Evolutionary conservation across 805 yeast species (phyloP).

Genomic region (Suhomyces tanzawaensis): DNA sequence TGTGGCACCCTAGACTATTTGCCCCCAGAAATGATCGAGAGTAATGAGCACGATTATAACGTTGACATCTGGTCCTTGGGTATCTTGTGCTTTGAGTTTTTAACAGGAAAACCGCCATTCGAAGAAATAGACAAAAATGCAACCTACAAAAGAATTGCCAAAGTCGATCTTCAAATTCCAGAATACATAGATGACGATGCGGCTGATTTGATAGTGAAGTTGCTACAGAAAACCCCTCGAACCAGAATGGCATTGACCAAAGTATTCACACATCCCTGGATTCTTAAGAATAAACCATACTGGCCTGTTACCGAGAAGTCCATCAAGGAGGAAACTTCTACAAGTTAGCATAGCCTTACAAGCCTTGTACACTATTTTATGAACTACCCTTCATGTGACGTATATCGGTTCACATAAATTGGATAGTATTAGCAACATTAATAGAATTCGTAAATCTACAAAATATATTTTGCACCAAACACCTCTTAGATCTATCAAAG

Average conservation of each 20-base stretch:
- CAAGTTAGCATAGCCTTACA: no score
- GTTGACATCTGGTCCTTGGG: conserved; percentile 96
- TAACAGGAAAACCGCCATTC: conserved; percentile 90
- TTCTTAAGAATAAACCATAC: conserved; percentile 54
- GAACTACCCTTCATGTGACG: no score
- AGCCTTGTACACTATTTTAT: no score
- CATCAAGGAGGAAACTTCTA: no score
- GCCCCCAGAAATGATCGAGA: conserved; percentile 93
- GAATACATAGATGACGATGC: conserved; percentile 69
- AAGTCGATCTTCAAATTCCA: conserved; percentile 76
- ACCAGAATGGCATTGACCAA: conserved; percentile 60
- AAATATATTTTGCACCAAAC: no score
- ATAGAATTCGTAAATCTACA: no score
- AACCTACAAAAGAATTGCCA: conserved; percentile 77
- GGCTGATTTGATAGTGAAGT: conserved; percentile 61
- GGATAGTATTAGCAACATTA: no score
- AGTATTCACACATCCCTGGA: conserved; percentile 83
- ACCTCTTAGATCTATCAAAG: conserved; percentile 8
- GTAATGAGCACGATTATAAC: conserved; percentile 68
- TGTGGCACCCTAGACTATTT: conserved; percentile 95
- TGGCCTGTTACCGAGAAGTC: conserved; percentile 50
- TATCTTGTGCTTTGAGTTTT: conserved; percentile 75
- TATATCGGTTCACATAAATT: no score
- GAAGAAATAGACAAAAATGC: conserved; percentile 76
- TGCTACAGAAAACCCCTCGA: conserved; percentile 68